phyloP scores from a whole-genome alignment of 495 filamentous ascomycete species.

The Podospora conica region DNA sequence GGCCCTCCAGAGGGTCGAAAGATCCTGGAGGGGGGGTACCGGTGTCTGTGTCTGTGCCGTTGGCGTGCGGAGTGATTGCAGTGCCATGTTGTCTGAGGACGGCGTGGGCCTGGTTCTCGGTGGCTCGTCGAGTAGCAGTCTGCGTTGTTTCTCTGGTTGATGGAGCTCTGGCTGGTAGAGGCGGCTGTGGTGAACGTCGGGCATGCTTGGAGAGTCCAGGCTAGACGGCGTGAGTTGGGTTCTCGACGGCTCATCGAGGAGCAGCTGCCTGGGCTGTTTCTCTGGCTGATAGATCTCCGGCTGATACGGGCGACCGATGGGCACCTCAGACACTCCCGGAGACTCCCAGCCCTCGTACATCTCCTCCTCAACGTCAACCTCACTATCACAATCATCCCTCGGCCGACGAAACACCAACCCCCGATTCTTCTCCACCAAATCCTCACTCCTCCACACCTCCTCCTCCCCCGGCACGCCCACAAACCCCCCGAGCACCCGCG shows the following conservation, averaged over 20 bases:
- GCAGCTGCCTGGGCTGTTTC: background rate
- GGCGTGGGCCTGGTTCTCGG: background rate
- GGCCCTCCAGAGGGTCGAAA: conserved; percentile 12
- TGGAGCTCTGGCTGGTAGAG: background rate
- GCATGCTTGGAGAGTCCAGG: no score
- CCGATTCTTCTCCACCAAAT: conserved; percentile 46
- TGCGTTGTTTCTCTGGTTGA: background rate
- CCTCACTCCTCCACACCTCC: conserved; percentile 31
- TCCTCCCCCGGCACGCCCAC: conserved; percentile 14
- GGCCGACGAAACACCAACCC: conserved; percentile 47
- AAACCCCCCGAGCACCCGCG: conserved; percentile 15
- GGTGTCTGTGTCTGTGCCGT: background rate
- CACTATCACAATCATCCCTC: conserved; percentile 44
- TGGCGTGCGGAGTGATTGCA: background rate
- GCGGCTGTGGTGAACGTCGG: no score
- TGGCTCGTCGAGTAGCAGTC: background rate
- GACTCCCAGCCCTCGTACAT: background rate
- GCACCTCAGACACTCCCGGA: background rate
- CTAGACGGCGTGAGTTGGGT: background rate
- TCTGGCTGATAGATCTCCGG: background rate
- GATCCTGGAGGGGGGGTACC: conserved; percentile 4
- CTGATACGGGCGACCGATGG: background rate
- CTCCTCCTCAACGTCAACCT: conserved; percentile 35
- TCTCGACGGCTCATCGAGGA: background rate
- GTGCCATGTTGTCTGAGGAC: background rate